phyloP scores from a whole-genome alignment of 768 basidiomycete species.

The Amanita rimosa region DNA sequence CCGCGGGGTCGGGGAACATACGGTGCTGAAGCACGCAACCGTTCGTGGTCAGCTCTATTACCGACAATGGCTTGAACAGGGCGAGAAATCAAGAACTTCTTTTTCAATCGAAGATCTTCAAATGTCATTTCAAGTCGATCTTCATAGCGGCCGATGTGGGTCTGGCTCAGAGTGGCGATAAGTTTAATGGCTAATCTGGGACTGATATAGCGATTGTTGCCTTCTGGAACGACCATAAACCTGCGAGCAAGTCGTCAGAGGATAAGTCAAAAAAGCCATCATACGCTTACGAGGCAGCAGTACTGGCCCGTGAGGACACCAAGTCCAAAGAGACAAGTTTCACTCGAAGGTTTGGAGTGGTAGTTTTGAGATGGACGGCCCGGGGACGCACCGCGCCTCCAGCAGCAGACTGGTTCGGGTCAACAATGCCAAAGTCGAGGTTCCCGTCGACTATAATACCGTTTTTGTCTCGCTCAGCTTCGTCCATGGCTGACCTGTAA shows the following conservation, averaged over 20 bases:
- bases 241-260: constrained; percentile 5
- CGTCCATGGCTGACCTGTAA: too few species aligned
- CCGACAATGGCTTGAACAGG: constrained; percentile 34
- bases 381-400: too few species aligned
- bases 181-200: constrained; percentile 17
- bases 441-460: too few species aligned
- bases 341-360: too few species aligned
- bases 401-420: too few species aligned
- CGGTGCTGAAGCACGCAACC: constrained; percentile 32
- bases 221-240: constrained; percentile 14
- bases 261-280: too few species aligned
- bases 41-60: constrained; percentile 30
- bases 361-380: too few species aligned
- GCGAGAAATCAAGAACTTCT: constrained; percentile 39
- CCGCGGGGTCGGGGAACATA: constrained; percentile 29
- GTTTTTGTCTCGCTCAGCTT: too few species aligned
- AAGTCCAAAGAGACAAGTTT: too few species aligned
- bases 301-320: too few species aligned
- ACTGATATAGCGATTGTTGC: constrained; percentile 12
- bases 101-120: constrained; percentile 29
- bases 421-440: too few species aligned
- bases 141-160: constrained; percentile 34
- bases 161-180: constrained; percentile 20
- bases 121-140: constrained; percentile 45
- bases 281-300: too few species aligned